These are phyloP conservation scores for Nakazawaea sp. DNA, from an alignment of 805 yeast genomes.

Conservation along the genomic window DNA sequence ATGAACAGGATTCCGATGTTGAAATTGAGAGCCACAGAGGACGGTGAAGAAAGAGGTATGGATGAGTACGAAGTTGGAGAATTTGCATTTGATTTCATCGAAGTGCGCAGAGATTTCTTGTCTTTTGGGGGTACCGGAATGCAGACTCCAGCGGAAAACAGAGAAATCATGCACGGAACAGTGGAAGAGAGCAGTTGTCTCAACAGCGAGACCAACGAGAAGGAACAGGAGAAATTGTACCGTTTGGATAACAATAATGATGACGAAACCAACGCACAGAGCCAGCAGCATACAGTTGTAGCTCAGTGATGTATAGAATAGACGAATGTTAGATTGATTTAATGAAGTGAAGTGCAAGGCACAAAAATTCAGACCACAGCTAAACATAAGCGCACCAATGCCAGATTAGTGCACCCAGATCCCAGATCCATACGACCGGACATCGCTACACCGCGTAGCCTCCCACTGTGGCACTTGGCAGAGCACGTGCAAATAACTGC, in stretches of 20 bases:
- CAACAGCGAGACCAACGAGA: conserved; percentile 9
- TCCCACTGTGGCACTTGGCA: too few species aligned
- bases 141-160: neutral
- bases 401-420: too few species aligned
- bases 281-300: too few species aligned
- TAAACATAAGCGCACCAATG: too few species aligned
- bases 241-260: conserved; percentile 2
- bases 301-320: too few species aligned
- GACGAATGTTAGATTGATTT: too few species aligned
- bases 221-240: conserved; percentile 5
- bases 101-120: conserved; percentile 86
- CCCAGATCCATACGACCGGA: too few species aligned
- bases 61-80: conserved; percentile 98
- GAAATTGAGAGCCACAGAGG: conserved; percentile 71
- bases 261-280: too few species aligned
- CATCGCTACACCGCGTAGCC: too few species aligned
- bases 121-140: conserved; percentile 28
- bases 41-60: conserved; percentile 82
- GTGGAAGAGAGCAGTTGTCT: conserved; percentile 5
- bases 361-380: too few species aligned
- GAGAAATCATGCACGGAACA: conserved; percentile 4
- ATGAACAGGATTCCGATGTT: conserved; percentile 78
- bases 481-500: too few species aligned
- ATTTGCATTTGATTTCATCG: conserved; percentile 97
- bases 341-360: too few species aligned